A percentile compares a stretch with the other conserved stretches of the same genome.
Conservation (phyloP, 1,139 yeast genomes). For the Magnusiomyces sp. region DNA sequence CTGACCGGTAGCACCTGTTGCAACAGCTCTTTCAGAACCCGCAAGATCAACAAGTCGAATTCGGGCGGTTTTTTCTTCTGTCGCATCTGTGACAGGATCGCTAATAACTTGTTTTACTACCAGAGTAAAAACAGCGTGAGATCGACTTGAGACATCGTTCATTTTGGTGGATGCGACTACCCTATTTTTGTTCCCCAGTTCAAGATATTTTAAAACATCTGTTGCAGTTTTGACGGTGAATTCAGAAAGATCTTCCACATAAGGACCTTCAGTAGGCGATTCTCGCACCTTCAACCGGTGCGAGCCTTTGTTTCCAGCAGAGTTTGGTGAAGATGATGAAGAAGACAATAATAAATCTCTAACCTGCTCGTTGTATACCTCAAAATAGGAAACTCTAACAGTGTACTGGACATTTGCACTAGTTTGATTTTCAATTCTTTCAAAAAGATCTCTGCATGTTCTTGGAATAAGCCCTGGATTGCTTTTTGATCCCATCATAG, state of each 20-base stretch:
- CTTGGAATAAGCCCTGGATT: slow-evolving; percentile 57
- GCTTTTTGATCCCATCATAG: slow-evolving; percentile 56
- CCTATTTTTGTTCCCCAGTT: slow-evolving; percentile 43
- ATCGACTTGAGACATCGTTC: slow-evolving; percentile 63
- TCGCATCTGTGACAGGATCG: slow-evolving; percentile 37
- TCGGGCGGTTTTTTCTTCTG: slow-evolving; percentile 53
- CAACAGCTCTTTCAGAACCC: slow-evolving; percentile 63
- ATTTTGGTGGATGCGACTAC: slow-evolving; percentile 62
- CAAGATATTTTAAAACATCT: slow-evolving; percentile 40
- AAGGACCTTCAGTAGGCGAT: slow-evolving; percentile 55
- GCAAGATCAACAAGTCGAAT: slow-evolving; percentile 72
- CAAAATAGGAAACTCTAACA: slow-evolving; percentile 54
- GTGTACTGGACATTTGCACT: slow-evolving; percentile 41
- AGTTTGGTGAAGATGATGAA: too few species aligned
- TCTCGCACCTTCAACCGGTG: slow-evolving; percentile 46
- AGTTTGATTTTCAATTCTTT: slow-evolving; percentile 35
- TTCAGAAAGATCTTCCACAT: slow-evolving; percentile 56
- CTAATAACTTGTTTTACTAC: slow-evolving; percentile 49
- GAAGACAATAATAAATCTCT: slow-evolving; percentile 40
- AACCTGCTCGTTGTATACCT: slow-evolving; percentile 66
- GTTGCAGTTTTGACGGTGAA: slow-evolving; percentile 36
- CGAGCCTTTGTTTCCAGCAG: slow-evolving; percentile 12
- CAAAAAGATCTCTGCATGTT: slow-evolving; percentile 47
- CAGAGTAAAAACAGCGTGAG: slow-evolving; percentile 70
- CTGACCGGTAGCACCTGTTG: slow-evolving; percentile 57